Percentiles rank a stretch among this genome's conserved stretches.
Evolutionary conservation across 192 early-diverging fungal genomes (phyloP).

Genomic region (Podila epicladia): DNA sequence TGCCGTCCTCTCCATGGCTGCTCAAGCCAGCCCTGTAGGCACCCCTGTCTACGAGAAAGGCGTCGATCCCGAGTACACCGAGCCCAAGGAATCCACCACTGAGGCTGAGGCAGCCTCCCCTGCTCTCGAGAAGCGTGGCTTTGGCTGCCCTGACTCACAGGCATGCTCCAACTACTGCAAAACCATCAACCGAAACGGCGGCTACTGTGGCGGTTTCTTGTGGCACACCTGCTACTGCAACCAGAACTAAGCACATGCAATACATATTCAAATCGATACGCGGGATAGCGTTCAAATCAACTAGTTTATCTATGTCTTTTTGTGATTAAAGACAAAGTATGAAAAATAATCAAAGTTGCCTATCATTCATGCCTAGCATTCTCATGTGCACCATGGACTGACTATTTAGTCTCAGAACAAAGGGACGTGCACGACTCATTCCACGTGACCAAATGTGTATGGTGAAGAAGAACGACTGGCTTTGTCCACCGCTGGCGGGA

Average conservation of each 20-base stretch:
- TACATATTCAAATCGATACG: not conserved
- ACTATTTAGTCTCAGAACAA: too few species aligned
- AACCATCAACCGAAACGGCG: conserved; percentile 2
- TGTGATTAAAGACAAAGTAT: too few species aligned
- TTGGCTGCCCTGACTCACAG: conserved; percentile 4
- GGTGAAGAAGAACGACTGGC: too few species aligned
- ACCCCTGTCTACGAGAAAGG: conserved; percentile 1
- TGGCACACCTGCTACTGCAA: conserved; percentile 16
- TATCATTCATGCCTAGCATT: too few species aligned
- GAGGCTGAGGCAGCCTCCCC: not conserved
- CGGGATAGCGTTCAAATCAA: not conserved
- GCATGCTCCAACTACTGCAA: conserved; percentile 7
- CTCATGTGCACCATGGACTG: too few species aligned
- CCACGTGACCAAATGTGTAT: too few species aligned
- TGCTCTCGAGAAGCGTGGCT: conserved; percentile 2
- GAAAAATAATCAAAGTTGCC: too few species aligned
- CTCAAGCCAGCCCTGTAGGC: not conserved
- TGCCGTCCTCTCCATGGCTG: not conserved
- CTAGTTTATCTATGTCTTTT: not conserved
- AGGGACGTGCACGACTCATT: too few species aligned
- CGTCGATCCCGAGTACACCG: conserved; percentile 2
- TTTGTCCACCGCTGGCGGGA: too few species aligned
- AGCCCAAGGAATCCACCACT: not conserved
- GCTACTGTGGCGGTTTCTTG: conserved; percentile 12
- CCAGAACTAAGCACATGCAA: not conserved